phyloP scores from a whole-genome alignment of 805 yeast species.

The Hanseniaspora clermontiae region DNA sequence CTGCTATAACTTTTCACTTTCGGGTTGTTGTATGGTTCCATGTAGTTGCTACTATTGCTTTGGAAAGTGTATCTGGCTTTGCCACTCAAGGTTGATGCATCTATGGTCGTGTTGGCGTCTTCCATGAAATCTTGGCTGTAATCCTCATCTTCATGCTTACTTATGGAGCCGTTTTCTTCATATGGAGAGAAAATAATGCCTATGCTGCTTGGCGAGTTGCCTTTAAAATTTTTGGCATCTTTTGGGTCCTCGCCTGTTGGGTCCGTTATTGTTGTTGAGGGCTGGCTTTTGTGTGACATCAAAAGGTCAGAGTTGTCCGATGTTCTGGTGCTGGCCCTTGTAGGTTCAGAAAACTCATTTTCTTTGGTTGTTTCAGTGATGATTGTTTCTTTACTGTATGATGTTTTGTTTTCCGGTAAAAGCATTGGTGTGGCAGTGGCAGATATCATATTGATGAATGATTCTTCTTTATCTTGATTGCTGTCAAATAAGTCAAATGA shows the following conservation, averaged over 20 bases:
- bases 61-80: conserved; percentile 8
- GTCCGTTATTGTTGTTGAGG: conserved; percentile 3
- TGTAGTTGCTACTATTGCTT: not conserved
- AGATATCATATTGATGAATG: not conserved
- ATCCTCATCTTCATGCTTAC: not conserved
- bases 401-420: not conserved
- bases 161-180: not conserved
- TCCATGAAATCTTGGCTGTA: not conserved
- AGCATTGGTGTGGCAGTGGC: not conserved
- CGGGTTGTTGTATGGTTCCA: not conserved
- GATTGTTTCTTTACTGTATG: not conserved
- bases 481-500: conserved; percentile 1
- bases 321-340: conserved; percentile 1
- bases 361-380: not conserved
- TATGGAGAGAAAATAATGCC: not conserved
- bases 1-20: not conserved
- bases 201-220: not conserved
- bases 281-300: conserved; percentile 12
- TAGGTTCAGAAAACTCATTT: not conserved
- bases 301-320: conserved; percentile 6
- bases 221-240: not conserved
- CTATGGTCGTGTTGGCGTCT: not conserved
- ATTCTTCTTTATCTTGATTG: not conserved
- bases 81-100: not conserved
- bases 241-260: not conserved